Conservation (phyloP, 805 yeast genomes). For the Teunomyces lycoperdinae region DNA sequence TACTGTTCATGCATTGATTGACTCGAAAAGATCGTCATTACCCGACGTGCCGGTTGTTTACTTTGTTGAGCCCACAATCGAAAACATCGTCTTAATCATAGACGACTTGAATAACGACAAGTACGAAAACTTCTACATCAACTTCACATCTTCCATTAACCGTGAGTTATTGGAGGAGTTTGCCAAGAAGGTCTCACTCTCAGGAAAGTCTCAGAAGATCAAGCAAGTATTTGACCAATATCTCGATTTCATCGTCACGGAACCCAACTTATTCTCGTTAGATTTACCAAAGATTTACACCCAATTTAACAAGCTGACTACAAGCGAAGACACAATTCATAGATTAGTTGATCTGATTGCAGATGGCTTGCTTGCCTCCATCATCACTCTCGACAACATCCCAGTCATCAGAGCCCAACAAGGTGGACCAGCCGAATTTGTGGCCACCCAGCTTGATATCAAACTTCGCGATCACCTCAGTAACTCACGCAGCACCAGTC, state of each 20-base stretch:
- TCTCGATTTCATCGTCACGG: slow-evolving; percentile 87
- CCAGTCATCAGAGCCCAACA: slow-evolving; percentile 90
- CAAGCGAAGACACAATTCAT: slow-evolving; percentile 75
- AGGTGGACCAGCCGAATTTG: slow-evolving; percentile 94
- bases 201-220: slow-evolving; percentile 68
- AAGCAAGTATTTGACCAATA: slow-evolving; percentile 94
- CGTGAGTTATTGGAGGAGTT: slow-evolving; percentile 83
- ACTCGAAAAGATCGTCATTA: slow-evolving; percentile 70
- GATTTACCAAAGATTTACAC: slow-evolving; percentile 67
- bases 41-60: slow-evolving; percentile 95
- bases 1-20: slow-evolving; percentile 80
- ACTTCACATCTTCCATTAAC: slow-evolving; percentile 77
- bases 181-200: slow-evolving; percentile 74
- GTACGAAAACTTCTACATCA: slow-evolving; percentile 77
- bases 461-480: slow-evolving; percentile 82
- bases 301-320: slow-evolving; percentile 63
- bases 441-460: slow-evolving; percentile 82
- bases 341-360: slow-evolving; percentile 66
- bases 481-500: slow-evolving; percentile 47
- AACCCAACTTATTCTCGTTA: slow-evolving; percentile 82
- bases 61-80: slow-evolving; percentile 83
- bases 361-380: slow-evolving; percentile 73
- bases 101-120: slow-evolving; percentile 71
- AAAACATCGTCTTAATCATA: slow-evolving; percentile 66
- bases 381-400: slow-evolving; percentile 72